A percentile compares a stretch with the other conserved stretches of the same genome.
Conservation (phyloP, 2,329 filamentous ascomycete genomes). For the Neonectria magnoliae region DNA sequence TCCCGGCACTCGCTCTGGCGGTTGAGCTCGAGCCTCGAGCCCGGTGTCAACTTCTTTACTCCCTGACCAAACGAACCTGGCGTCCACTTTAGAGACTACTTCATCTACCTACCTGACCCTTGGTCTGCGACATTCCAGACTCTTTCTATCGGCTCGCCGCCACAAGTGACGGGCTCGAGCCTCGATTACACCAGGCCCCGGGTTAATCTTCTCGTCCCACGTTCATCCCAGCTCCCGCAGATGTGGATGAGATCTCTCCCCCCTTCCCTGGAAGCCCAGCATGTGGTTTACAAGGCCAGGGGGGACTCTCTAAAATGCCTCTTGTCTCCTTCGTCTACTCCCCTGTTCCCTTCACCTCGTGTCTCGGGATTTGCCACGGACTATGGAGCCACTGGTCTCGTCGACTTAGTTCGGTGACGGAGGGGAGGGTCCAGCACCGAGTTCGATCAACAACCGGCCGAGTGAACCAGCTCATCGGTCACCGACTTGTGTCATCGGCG, state of each 20-base stretch:
- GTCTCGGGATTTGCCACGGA: conserved; percentile 13
- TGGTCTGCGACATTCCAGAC: conserved; percentile 31
- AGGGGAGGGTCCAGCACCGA: not conserved
- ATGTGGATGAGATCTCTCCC: conserved; percentile 36
- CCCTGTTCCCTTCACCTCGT: conserved; percentile 11
- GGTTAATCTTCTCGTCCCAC: conserved; percentile 32
- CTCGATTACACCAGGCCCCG: conserved; percentile 25
- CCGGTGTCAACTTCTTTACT: not conserved
- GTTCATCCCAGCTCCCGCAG: conserved; percentile 29
- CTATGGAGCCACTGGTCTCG: conserved; percentile 18
- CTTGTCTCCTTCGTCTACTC: not conserved
- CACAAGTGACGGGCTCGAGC: conserved; percentile 4
- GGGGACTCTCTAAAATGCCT: conserved; percentile 15
- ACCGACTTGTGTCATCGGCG: not conserved
- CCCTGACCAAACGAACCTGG: conserved; percentile 9
- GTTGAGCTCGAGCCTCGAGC: not conserved
- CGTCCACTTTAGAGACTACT: conserved; percentile 18
- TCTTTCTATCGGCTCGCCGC: conserved; percentile 31
- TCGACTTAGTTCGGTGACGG: not conserved
- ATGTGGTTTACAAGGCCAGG: conserved; percentile 18
- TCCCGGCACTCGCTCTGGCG: conserved; percentile 9
- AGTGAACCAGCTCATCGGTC: conserved; percentile 19
- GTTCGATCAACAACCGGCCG: conserved; percentile 24
- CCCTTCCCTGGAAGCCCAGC: conserved; percentile 15
- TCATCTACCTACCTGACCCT: conserved; percentile 29